A percentile compares a stretch with the other conserved stretches of the same genome.
Conservation (phyloP, 495 filamentous ascomycete genomes). For the Tuber microsphaerosporum region DNA sequence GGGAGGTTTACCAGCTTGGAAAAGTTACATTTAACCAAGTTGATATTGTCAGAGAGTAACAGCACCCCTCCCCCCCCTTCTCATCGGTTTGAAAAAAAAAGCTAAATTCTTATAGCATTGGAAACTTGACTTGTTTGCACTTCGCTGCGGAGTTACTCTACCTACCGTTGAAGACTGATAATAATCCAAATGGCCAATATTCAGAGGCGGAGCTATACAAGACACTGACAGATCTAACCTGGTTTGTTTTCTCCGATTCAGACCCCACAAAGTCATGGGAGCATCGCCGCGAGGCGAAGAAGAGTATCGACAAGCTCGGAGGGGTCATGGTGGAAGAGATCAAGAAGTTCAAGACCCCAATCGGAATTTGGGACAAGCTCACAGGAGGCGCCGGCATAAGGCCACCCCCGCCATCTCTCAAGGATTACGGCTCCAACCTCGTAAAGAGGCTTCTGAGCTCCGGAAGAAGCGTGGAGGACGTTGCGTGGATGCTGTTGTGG, state of each 20-base stretch:
- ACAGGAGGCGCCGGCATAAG: neutral
- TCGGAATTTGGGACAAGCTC: conserved; percentile 2
- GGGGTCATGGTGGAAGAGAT: conserved; percentile 7
- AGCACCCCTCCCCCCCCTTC: neutral
- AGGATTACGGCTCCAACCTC: conserved; percentile 19
- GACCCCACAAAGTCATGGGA: conserved; percentile 60
- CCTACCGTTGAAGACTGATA: conserved; percentile 56
- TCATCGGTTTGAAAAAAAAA: conserved; percentile 3
- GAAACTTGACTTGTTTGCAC: conserved; percentile 55
- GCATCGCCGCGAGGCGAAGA: conserved; percentile 51
- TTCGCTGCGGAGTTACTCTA: conserved; percentile 58
- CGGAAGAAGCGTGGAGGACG: conserved; percentile 11
- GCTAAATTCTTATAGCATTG: conserved; percentile 42
- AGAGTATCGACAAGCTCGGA: conserved; percentile 21
- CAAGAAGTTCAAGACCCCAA: neutral
- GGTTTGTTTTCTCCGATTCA: conserved; percentile 58
- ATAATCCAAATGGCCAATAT: conserved; percentile 54
- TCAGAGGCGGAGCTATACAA: conserved; percentile 55
- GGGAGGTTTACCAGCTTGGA: conserved; percentile 50
- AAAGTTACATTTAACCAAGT: conserved; percentile 50
- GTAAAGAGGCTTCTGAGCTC: conserved; percentile 11
- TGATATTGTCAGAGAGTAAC: conserved; percentile 55
- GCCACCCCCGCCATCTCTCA: conserved; percentile 4
- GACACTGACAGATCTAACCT: conserved; percentile 54
- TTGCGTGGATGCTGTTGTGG: conserved; percentile 29